Percentiles rank a stretch among this genome's conserved stretches.
Evolutionary conservation across 2,329 filamentous ascomycete species (phyloP).

Genomic region (Neophaeococcomyces mojaviensis): DNA sequence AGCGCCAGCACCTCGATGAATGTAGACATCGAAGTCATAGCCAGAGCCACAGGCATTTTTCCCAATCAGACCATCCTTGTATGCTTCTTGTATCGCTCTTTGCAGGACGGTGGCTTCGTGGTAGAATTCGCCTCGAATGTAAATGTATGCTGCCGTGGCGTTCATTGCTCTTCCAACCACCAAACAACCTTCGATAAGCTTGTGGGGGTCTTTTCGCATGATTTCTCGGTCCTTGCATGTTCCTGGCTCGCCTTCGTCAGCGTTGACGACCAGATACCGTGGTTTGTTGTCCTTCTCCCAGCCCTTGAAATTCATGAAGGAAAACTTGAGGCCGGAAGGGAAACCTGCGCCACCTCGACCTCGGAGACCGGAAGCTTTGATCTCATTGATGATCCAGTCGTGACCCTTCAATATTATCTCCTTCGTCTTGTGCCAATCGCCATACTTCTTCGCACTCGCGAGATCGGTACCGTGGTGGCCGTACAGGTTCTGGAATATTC

Average conservation of each 20-base stretch:
- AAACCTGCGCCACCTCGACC: slow-evolving; percentile 97
- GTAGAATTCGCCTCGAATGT: slow-evolving; percentile 97
- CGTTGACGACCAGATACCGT: slow-evolving; percentile 94
- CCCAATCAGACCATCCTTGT: slow-evolving; percentile 86
- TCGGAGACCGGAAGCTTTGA: slow-evolving; percentile 92
- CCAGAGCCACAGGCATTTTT: slow-evolving; percentile 97
- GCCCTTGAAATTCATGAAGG: slow-evolving; percentile 99
- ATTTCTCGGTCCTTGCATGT: slow-evolving; percentile 99
- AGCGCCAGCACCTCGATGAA: slow-evolving; percentile 93
- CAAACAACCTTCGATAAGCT: slow-evolving; percentile 94
- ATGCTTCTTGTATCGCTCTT: slow-evolving; percentile 94
- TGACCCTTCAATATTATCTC: slow-evolving; percentile 95
- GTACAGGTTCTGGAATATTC: slow-evolving; percentile 99
- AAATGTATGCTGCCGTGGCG: slow-evolving; percentile 96
- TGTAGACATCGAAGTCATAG: slow-evolving; percentile 95
- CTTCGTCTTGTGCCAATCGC: slow-evolving; percentile 99
- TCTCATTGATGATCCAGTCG: slow-evolving; percentile 96
- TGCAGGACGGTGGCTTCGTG: slow-evolving; percentile 91
- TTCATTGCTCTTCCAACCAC: slow-evolving; percentile 98
- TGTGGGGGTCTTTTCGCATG: slow-evolving; percentile 99
- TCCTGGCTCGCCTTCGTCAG: slow-evolving; percentile 95
- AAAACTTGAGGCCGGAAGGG: slow-evolving; percentile 98
- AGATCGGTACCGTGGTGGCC: slow-evolving; percentile 84
- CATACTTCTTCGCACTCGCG: slow-evolving; percentile 93
- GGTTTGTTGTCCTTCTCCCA: slow-evolving; percentile 98